Evolutionary conservation across 2,329 filamentous ascomycete species (phyloP).

Genomic region (Microdochium nivale): DNA sequence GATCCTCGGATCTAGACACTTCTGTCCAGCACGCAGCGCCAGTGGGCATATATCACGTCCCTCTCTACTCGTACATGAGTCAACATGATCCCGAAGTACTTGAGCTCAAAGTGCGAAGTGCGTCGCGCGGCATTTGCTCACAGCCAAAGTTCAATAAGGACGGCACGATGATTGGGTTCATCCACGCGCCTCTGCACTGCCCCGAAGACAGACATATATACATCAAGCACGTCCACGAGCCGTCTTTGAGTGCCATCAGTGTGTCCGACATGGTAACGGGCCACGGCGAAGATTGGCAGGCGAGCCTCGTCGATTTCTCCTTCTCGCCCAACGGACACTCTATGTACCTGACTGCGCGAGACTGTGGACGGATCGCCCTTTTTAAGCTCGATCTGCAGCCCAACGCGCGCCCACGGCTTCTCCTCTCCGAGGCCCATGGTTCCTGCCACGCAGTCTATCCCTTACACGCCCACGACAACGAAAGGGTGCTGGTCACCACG

Average conservation of each 20-base stretch:
- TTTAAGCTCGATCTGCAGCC: slow-evolving; percentile 23
- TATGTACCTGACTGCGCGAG: slow-evolving; percentile 23
- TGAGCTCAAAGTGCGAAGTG: slow-evolving; percentile 6
- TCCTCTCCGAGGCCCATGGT: slow-evolving; percentile 13
- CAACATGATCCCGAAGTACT: slow-evolving; percentile 15
- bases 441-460: slow-evolving; percentile 18
- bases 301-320: slow-evolving; percentile 22
- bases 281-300: slow-evolving; percentile 11
- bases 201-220: slow-evolving; percentile 19
- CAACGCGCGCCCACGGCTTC: slow-evolving; percentile 12
- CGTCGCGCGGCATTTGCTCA: slow-evolving; percentile 2
- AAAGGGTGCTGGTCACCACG: slow-evolving; percentile 25
- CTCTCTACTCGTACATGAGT: slow-evolving; percentile 21
- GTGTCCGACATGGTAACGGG: slow-evolving; percentile 18
- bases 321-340: slow-evolving; percentile 23
- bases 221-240: slow-evolving; percentile 15
- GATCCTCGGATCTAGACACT: slow-evolving; percentile 9
- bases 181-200: slow-evolving; percentile 15
- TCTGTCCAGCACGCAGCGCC: slow-evolving; percentile 2
- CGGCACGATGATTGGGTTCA: slow-evolving; percentile 24
- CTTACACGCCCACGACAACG: slow-evolving; percentile 13
- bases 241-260: slow-evolving; percentile 16
- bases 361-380: slow-evolving; percentile 22
- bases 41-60: slow-evolving; percentile 22
- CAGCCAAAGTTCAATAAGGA: slow-evolving; percentile 28